Percentiles rank a stretch among this genome's conserved stretches.
These are phyloP conservation scores for Termitomyces sp. DNA, from an alignment of 768 basidiomycete species.

Conservation along the genomic window DNA sequence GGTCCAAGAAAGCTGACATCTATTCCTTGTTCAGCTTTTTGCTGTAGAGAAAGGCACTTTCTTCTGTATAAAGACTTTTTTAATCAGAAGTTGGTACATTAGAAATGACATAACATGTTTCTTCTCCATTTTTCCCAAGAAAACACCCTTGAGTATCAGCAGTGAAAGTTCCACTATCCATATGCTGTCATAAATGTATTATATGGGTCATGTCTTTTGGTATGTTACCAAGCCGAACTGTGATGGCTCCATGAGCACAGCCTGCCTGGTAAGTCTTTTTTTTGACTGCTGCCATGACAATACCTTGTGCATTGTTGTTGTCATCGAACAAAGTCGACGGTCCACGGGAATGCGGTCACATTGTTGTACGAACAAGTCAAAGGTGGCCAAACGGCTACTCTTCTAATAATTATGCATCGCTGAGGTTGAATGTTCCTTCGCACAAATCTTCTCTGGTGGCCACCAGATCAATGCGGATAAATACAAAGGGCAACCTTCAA, in stretches of 20 bases:
- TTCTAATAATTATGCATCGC: neutral
- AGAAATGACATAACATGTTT: too few species aligned
- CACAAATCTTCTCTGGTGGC: constrained; percentile 5
- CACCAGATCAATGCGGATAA: neutral
- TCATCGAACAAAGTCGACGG: neutral
- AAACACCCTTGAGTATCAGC: too few species aligned
- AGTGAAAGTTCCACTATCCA: neutral
- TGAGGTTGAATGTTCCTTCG: neutral
- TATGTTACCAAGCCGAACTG: neutral
- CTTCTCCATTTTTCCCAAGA: too few species aligned
- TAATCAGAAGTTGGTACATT: too few species aligned
- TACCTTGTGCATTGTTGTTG: neutral
- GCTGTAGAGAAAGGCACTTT: too few species aligned
- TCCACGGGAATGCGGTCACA: neutral
- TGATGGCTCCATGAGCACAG: neutral
- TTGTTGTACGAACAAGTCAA: neutral
- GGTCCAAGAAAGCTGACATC: too few species aligned
- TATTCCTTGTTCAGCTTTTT: too few species aligned
- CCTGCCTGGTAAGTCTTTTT: neutral
- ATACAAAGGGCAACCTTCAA: constrained; percentile 6
- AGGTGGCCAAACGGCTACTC: neutral
- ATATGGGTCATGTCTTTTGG: neutral
- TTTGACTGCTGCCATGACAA: neutral
- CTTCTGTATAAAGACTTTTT: too few species aligned
- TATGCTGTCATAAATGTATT: neutral